Conservation (phyloP, 768 basidiomycete genomes). For the Tylopilus sp. region DNA sequence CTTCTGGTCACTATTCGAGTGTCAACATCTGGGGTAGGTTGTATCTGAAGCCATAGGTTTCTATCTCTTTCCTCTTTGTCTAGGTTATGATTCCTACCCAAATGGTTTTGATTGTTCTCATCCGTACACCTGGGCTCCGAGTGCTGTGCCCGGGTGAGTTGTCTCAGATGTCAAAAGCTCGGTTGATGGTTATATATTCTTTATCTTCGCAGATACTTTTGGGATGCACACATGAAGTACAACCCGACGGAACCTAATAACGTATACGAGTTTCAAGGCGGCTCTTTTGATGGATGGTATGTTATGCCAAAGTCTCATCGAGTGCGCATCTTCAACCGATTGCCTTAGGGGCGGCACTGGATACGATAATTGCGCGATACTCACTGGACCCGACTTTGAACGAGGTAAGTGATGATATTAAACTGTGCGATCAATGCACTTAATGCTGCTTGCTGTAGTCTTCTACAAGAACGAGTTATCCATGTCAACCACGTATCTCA, state of each 20-base stretch:
- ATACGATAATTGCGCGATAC: constrained; percentile 17
- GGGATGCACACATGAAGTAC: constrained; percentile 38
- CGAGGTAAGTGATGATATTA: constrained; percentile 11
- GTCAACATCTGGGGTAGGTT: constrained; percentile 47
- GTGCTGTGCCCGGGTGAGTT: constrained; percentile 39
- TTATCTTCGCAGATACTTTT: constrained; percentile 22
- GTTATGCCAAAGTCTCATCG: constrained; percentile 29
- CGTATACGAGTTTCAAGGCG: constrained; percentile 35
- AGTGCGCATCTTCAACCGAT: not conserved
- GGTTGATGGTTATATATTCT: not conserved
- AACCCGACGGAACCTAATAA: constrained; percentile 20
- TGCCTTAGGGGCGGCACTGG: constrained; percentile 22
- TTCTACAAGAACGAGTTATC: constrained; percentile 22
- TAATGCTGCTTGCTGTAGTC: not conserved
- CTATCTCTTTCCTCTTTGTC: not conserved
- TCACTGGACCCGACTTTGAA: constrained; percentile 25
- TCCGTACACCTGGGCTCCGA: constrained; percentile 42
- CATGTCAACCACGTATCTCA: constrained; percentile 26
- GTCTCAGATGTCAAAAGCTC: not conserved
- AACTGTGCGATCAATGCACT: constrained; percentile 2
- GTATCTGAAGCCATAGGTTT: not conserved
- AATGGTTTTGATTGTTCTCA: constrained; percentile 53
- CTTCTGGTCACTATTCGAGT: constrained; percentile 42
- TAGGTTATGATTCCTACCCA: constrained; percentile 36
- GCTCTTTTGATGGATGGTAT: constrained; percentile 52